Evolutionary conservation across 2,329 filamentous ascomycete species (phyloP).

Genomic region (Rhexocercosporidium sp.): DNA sequence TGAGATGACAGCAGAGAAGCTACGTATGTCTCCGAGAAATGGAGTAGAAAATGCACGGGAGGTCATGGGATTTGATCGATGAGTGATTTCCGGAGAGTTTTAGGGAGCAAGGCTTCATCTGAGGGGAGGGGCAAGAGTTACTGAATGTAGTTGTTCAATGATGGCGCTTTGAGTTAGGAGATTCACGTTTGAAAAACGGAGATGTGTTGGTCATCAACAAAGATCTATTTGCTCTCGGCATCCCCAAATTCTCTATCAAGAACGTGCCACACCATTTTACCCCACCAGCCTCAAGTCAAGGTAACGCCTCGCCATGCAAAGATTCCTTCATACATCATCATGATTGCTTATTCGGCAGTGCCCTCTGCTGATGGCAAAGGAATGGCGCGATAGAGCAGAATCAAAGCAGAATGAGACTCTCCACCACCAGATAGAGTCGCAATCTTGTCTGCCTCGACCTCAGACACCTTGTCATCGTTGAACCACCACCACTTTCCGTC

Average conservation of each 20-base stretch:
- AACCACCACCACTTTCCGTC: conserved; percentile 99
- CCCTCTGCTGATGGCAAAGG: conserved; percentile 66
- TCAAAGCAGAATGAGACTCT: conserved; percentile 82
- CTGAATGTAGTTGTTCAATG: background rate
- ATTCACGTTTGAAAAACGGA: background rate
- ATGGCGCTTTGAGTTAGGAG: background rate
- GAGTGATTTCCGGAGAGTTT: background rate
- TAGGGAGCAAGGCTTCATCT: background rate
- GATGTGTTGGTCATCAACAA: background rate
- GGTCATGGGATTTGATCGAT: background rate
- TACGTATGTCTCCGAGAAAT: conserved; percentile 21
- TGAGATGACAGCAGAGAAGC: background rate
- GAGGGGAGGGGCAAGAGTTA: background rate
- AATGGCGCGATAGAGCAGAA: conserved; percentile 79
- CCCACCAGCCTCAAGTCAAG: conserved; percentile 13
- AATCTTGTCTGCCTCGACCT: conserved; percentile 91
- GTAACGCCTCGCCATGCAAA: conserved; percentile 27
- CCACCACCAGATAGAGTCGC: conserved; percentile 88
- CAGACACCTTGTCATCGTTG: conserved; percentile 96
- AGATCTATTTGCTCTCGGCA: conserved; percentile 3
- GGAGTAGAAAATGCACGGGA: background rate
- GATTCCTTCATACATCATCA: conserved; percentile 12
- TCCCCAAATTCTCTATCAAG: conserved; percentile 2
- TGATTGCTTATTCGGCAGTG: conserved; percentile 25
- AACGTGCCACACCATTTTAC: background rate